phyloP scores from a whole-genome alignment of 1,139 yeast genomes.

The Oligophagozyma castellii region DNA sequence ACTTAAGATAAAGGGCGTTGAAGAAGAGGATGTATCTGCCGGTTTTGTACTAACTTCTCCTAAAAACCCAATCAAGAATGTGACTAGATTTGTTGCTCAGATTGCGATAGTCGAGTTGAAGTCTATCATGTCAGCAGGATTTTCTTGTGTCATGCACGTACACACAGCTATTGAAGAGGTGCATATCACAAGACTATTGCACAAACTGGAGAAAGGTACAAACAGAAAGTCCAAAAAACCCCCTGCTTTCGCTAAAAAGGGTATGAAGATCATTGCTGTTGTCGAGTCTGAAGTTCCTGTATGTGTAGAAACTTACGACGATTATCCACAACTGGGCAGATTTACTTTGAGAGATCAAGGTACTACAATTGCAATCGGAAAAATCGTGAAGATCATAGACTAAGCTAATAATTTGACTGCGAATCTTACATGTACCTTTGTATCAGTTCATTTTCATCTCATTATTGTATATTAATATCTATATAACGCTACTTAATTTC shows the following conservation, averaged over 20 bases:
- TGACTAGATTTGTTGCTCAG: constrained; percentile 86
- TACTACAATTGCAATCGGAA: constrained; percentile 94
- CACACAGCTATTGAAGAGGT: constrained; percentile 98
- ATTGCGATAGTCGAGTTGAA: constrained; percentile 92
- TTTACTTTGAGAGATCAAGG: constrained; percentile 98
- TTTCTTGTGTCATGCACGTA: constrained; percentile 95
- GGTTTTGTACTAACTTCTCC: constrained; percentile 87
- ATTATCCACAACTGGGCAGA: constrained; percentile 93
- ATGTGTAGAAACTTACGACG: constrained; percentile 84
- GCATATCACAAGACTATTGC: constrained; percentile 64
- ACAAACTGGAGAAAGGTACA: constrained; percentile 91
- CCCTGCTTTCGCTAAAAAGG: constrained; percentile 97
- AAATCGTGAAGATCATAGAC: constrained; percentile 61
- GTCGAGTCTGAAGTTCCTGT: constrained; percentile 76
- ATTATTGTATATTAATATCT: constrained; percentile 2
- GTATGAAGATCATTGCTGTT: constrained; percentile 93
- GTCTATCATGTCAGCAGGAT: constrained; percentile 88
- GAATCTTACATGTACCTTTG: neutral
- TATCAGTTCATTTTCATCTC: constrained; percentile 1
- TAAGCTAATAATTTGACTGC: constrained; percentile 6
- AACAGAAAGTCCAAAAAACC: constrained; percentile 93
- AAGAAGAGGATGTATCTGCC: constrained; percentile 86
- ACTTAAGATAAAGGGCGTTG: constrained; percentile 84
- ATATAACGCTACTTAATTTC: too few species aligned
- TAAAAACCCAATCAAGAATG: constrained; percentile 81